A percentile compares a stretch with the other conserved stretches of the same genome.
Evolutionary conservation across 2,329 filamentous ascomycete genomes (phyloP).

Genomic region (Nectriaceae sp.): DNA sequence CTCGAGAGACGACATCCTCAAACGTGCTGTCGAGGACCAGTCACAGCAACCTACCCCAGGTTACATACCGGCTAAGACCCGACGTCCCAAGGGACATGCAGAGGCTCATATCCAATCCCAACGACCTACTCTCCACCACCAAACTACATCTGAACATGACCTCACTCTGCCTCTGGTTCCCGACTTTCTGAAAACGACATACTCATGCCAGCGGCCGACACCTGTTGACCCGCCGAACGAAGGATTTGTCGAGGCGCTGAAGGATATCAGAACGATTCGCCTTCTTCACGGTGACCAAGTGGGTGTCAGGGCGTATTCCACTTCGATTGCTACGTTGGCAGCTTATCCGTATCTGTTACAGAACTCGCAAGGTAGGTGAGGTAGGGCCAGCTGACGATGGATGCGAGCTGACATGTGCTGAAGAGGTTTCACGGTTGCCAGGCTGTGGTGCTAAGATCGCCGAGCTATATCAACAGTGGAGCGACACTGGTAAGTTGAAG

Average conservation of each 20-base stretch:
- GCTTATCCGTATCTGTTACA: constrained; percentile 68
- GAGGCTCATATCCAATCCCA: constrained; percentile 8
- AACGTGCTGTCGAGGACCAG: constrained; percentile 21
- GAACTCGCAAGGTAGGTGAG: constrained; percentile 41
- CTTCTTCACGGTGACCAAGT: constrained; percentile 74
- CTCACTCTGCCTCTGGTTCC: constrained; percentile 66
- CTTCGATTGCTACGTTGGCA: constrained; percentile 78
- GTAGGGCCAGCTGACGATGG: neutral
- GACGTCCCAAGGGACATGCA: constrained; percentile 8
- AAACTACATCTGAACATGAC: constrained; percentile 81
- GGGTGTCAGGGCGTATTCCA: constrained; percentile 84
- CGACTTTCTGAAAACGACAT: constrained; percentile 60
- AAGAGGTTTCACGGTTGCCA: constrained; percentile 62
- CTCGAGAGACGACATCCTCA: constrained; percentile 17
- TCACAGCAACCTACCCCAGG: constrained; percentile 1
- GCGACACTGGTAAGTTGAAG: constrained; percentile 56
- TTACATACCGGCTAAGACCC: neutral
- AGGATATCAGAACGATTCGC: constrained; percentile 72
- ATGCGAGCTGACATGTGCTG: neutral
- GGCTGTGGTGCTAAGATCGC: constrained; percentile 83
- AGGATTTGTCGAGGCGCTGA: constrained; percentile 71
- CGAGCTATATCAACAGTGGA: constrained; percentile 76
- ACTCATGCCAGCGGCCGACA: constrained; percentile 81
- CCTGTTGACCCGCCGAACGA: constrained; percentile 71
- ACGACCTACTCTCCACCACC: constrained; percentile 54